A percentile compares a stretch with the other conserved stretches of the same genome.
Evolutionary conservation across 2,329 filamentous ascomycete genomes (phyloP).

Genomic region (Aschersonia sp.): DNA sequence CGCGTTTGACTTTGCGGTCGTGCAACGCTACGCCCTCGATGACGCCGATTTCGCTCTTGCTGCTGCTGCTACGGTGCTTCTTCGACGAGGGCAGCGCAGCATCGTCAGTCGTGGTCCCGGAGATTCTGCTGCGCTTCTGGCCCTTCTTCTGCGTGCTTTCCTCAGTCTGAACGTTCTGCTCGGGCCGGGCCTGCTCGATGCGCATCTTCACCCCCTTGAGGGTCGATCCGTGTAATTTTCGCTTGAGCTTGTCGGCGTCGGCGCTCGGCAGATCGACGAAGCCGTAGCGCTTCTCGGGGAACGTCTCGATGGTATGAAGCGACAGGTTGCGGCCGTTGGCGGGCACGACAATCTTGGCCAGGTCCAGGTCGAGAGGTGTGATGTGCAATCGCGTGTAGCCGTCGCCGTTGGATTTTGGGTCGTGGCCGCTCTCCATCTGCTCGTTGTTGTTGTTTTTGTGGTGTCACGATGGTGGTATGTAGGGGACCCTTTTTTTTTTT

Average conservation of each 20-base stretch:
- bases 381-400: constrained; percentile 53
- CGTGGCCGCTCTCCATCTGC: neutral
- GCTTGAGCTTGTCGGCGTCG: constrained; percentile 82
- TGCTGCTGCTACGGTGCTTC: constrained; percentile 7
- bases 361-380: constrained; percentile 63
- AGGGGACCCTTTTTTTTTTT: too few species aligned
- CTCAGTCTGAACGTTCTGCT: constrained; percentile 22
- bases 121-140: constrained; percentile 17
- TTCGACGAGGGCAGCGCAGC: too few species aligned
- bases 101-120: too few species aligned
- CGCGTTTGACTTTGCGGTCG: constrained; percentile 70
- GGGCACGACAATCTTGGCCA: constrained; percentile 60
- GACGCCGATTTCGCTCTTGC: constrained; percentile 37
- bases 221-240: constrained; percentile 76
- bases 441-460: neutral
- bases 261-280: constrained; percentile 69
- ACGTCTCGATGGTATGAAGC: constrained; percentile 75
- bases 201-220: constrained; percentile 75
- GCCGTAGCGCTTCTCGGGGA: constrained; percentile 81
- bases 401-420: neutral
- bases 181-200: constrained; percentile 64
- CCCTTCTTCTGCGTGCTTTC: constrained; percentile 11
- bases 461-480: too few species aligned
- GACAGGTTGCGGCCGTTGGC: constrained; percentile 64
- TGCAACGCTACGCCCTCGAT: constrained; percentile 56